phyloP scores from a whole-genome alignment of 495 filamentous ascomycete species.

The Thermochaetoides thermophila region DNA sequence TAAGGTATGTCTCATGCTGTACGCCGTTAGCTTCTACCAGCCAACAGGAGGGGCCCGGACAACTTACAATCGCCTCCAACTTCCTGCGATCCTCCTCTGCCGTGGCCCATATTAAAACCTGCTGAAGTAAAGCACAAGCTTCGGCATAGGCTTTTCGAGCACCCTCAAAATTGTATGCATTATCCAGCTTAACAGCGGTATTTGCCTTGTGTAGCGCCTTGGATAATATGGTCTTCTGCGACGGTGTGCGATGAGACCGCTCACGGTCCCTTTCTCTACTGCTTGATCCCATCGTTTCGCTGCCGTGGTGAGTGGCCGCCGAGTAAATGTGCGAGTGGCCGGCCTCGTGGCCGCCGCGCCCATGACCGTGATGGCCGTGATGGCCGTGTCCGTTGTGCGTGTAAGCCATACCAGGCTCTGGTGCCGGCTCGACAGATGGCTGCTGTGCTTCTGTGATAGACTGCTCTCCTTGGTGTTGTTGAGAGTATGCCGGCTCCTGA shows the following conservation, averaged over 20 bases:
- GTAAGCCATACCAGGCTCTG: constrained; percentile 15
- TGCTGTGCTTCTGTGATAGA: constrained; percentile 5
- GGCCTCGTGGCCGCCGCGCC: too few species aligned
- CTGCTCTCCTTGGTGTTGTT: constrained; percentile 5
- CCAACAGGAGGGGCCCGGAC: too few species aligned
- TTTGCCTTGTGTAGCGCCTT: constrained; percentile 90
- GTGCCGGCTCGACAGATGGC: constrained; percentile 4
- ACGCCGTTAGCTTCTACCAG: too few species aligned
- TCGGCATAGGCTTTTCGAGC: constrained; percentile 85
- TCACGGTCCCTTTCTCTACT: constrained; percentile 14
- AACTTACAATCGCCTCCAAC: constrained; percentile 76
- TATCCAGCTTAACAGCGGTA: constrained; percentile 85
- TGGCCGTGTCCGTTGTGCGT: constrained; percentile 22
- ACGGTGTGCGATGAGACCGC: constrained; percentile 28
- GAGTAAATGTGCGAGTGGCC: constrained; percentile 37
- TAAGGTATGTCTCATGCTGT: constrained; percentile 77
- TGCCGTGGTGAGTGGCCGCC: constrained; percentile 26
- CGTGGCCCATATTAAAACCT: constrained; percentile 72
- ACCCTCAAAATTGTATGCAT: constrained; percentile 85
- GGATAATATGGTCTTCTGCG: constrained; percentile 85
- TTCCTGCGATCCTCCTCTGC: constrained; percentile 75
- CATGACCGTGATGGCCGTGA: too few species aligned
- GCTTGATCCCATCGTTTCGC: constrained; percentile 28
- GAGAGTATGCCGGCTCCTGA: constrained; percentile 9
- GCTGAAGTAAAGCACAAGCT: constrained; percentile 67